These are phyloP conservation scores for Dicorynia guianensis DNA, from an alignment of 306 rosid genomes.

Conservation along the genomic window DNA sequence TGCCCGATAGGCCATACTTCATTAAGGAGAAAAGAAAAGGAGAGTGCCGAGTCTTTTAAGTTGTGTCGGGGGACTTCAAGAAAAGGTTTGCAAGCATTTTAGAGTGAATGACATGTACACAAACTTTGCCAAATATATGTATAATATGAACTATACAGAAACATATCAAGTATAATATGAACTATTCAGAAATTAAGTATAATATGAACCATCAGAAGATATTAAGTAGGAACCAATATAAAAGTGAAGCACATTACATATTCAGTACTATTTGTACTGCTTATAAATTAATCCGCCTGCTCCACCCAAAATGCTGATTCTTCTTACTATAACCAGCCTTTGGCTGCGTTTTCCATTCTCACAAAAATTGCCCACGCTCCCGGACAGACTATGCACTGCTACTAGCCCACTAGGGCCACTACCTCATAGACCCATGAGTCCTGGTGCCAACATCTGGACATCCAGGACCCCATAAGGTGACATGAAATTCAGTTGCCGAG, in stretches of 20 bases:
- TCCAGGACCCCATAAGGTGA: constrained; percentile 11
- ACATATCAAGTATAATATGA: too few relatives aligned
- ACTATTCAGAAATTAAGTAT: too few relatives aligned
- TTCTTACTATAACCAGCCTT: background rate
- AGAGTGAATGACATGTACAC: too few relatives aligned
- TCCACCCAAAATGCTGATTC: background rate
- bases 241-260: background rate
- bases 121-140: too few relatives aligned
- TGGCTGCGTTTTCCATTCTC: constrained; percentile 14
- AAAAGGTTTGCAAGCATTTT: too few relatives aligned
- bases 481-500: constrained; percentile 13
- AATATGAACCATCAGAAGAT: too few relatives aligned
- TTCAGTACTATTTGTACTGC: background rate
- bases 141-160: too few relatives aligned
- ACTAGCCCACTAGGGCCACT: background rate
- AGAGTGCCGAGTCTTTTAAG: too few relatives aligned
- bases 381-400: background rate
- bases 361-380: background rate
- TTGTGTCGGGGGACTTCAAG: too few relatives aligned
- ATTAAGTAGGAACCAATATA: too few relatives aligned
- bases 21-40: too few relatives aligned
- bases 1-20: too few relatives aligned
- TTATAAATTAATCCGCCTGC: background rate
- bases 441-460: constrained; percentile 19
- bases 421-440: constrained; percentile 5